These are phyloP conservation scores for Tolypocladium ophioglossoides DNA, from an alignment of 2,329 filamentous ascomycete species.

Conservation along the genomic window DNA sequence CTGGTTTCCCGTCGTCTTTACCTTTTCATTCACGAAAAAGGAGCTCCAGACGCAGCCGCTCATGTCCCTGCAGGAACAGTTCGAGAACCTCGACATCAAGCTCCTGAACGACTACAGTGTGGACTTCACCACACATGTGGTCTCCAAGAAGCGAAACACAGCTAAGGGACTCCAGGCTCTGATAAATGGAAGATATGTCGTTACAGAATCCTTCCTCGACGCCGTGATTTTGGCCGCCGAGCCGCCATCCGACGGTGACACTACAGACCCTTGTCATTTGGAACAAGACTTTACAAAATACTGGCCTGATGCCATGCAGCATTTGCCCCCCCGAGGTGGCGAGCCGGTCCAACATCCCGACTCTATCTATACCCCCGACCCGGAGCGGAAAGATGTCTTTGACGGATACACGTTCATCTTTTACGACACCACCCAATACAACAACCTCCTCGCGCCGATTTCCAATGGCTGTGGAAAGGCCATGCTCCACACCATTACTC, in stretches of 20 bases:
- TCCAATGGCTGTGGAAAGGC: conserved; percentile 77
- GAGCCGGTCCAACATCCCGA: conserved; percentile 62
- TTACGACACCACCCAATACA: conserved; percentile 63
- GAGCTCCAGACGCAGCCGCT: conserved; percentile 55
- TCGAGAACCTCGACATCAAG: conserved; percentile 87
- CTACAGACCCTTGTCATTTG: conserved; percentile 43
- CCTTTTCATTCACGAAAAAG: conserved; percentile 58
- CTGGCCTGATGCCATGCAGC: conserved; percentile 67
- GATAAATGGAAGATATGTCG: conserved; percentile 69
- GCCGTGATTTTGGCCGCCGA: conserved; percentile 54
- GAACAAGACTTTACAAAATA: conserved; percentile 69
- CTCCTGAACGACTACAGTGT: conserved; percentile 62
- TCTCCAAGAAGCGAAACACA: conserved; percentile 83
- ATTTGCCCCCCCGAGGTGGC: conserved; percentile 63
- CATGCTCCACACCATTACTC: conserved; percentile 50
- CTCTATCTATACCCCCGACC: conserved; percentile 62
- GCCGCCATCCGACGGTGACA: conserved; percentile 32
- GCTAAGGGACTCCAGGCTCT: conserved; percentile 79
- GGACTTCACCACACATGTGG: conserved; percentile 70
- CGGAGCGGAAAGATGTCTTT: conserved; percentile 60
- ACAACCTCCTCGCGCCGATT: conserved; percentile 64
- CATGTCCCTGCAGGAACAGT: conserved; percentile 40
- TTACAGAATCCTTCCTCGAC: conserved; percentile 63
- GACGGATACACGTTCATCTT: conserved; percentile 85
- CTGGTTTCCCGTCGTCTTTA: conserved; percentile 75